Evolutionary conservation across 257 asterid genomes (phyloP).

Genomic region (Nicotiana undulata): DNA sequence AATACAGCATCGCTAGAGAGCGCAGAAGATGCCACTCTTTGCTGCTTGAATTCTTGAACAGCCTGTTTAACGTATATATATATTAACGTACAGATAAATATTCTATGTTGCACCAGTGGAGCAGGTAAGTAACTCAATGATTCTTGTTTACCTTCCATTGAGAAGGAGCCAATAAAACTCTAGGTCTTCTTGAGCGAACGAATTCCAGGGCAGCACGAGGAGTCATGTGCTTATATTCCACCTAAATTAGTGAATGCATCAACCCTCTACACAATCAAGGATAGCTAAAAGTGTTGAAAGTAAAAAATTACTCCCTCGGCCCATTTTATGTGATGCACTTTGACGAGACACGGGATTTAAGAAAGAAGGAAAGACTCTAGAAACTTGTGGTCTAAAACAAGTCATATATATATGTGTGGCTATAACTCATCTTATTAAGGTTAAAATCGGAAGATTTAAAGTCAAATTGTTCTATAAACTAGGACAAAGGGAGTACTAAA

Average conservation of each 20-base stretch:
- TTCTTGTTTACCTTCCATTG: slow-evolving; percentile 68
- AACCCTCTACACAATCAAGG: background rate
- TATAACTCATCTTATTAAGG: no score
- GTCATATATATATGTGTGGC: no score
- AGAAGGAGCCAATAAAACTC: slow-evolving; percentile 76
- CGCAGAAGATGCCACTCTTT: slow-evolving; percentile 29
- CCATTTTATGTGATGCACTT: no score
- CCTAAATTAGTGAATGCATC: slow-evolving; percentile 36
- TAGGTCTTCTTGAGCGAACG: slow-evolving; percentile 79
- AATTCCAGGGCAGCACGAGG: slow-evolving; percentile 73
- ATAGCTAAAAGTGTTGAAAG: background rate
- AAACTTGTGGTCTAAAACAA: no score
- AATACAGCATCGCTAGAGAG: slow-evolving; percentile 72
- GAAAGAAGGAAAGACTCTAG: no score
- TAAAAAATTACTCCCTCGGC: background rate
- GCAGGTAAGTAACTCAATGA: background rate
- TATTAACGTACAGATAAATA: background rate
- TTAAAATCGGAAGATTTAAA: no score
- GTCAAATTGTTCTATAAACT: no score
- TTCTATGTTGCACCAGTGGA: background rate
- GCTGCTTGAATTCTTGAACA: slow-evolving; percentile 71
- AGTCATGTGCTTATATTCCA: slow-evolving; percentile 75
- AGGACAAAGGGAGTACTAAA: no score
- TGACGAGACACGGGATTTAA: no score
- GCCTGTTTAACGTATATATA: slow-evolving; percentile 45